phyloP scores from a whole-genome alignment of 306 rosid genomes.

The Prunus kanzakura region DNA sequence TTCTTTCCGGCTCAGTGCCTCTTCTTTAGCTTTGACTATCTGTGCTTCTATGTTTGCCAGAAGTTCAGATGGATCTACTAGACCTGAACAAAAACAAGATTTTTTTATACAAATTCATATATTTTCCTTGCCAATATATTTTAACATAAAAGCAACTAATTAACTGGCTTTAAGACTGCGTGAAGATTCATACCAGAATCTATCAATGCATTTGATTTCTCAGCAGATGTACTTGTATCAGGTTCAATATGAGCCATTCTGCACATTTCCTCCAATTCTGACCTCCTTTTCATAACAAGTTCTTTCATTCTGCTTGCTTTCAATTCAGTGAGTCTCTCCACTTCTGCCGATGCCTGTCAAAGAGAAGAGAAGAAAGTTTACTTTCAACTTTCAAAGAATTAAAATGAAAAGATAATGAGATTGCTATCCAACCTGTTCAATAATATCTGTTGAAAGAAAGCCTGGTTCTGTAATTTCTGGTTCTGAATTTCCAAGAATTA shows the following conservation, averaged over 20 bases:
- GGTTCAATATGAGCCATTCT: constrained; percentile 77
- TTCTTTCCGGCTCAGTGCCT: constrained; percentile 84
- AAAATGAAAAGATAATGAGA: constrained; percentile 8
- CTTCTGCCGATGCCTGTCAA: constrained; percentile 82
- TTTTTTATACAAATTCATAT: background rate
- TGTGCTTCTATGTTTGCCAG: constrained; percentile 81
- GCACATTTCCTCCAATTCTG: constrained; percentile 86
- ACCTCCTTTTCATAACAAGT: constrained; percentile 84
- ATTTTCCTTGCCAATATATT: background rate
- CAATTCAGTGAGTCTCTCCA: constrained; percentile 72
- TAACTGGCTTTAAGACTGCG: background rate
- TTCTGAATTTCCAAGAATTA: constrained; percentile 53
- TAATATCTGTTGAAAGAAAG: constrained; percentile 64
- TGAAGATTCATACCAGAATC: constrained; percentile 63
- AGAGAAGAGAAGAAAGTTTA: constrained; percentile 10
- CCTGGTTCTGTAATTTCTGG: constrained; percentile 65
- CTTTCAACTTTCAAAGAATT: constrained; percentile 1
- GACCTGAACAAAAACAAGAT: constrained; percentile 49
- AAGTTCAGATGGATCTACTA: constrained; percentile 89
- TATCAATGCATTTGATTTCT: constrained; percentile 86
- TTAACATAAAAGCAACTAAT: background rate
- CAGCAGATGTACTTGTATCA: constrained; percentile 80
- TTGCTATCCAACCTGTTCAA: constrained; percentile 62
- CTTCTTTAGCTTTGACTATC: constrained; percentile 70
- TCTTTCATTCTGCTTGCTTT: constrained; percentile 98